phyloP scores from a whole-genome alignment of 441 rosid species.

The Erodium texanum region DNA sequence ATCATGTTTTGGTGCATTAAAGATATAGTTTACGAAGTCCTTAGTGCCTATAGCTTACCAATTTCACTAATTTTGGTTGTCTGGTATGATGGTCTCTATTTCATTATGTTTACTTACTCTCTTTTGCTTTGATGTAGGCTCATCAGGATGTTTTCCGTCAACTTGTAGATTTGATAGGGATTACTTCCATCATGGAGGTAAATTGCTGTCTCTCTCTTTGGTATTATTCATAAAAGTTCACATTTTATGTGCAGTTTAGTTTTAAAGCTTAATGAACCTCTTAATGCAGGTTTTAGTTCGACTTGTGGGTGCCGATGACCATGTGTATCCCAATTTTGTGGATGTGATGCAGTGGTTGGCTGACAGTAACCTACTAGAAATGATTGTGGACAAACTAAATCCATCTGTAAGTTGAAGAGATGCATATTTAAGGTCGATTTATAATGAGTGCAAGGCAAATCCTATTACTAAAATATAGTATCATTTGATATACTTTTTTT shows the following conservation, averaged over 20 bases:
- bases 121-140: slow-evolving; percentile 34
- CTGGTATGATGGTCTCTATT: background rate
- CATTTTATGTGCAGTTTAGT: background rate
- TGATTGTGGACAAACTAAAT: slow-evolving; percentile 85
- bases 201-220: slow-evolving; percentile 6
- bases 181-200: slow-evolving; percentile 99
- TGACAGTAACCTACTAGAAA: slow-evolving; percentile 79
- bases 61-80: background rate
- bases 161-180: slow-evolving; percentile 87
- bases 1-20: background rate
- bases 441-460: background rate
- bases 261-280: background rate
- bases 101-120: slow-evolving; percentile 2
- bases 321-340: slow-evolving; percentile 80
- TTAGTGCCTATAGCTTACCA: background rate
- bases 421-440: background rate
- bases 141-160: slow-evolving; percentile 71
- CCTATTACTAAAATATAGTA: background rate
- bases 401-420: slow-evolving; percentile 56
- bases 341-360: slow-evolving; percentile 99
- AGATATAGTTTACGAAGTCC: background rate
- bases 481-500: background rate
- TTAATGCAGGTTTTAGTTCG: slow-evolving; percentile 73
- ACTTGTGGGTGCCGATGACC: slow-evolving; percentile 92
- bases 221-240: slow-evolving; percentile 8